Evolutionary conservation across 306 rosid genomes (phyloP), one percentile per base, ranked within the genome.

Genomic region (Senna tora): DNA sequence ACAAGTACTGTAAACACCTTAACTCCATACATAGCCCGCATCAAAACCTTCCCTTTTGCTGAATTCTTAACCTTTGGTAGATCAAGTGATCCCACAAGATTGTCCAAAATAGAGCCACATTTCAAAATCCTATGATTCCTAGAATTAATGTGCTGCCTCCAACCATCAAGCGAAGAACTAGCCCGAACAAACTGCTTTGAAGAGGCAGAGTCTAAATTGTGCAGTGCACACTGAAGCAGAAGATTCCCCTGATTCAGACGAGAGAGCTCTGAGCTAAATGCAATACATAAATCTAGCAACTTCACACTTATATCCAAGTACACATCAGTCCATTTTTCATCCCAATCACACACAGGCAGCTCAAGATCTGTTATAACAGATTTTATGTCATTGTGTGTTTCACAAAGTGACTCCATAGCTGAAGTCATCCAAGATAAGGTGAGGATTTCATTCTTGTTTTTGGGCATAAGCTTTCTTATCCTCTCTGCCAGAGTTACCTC

Each of bases 21-120:
- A 51, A 88, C 87, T 54, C 96, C 96, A 52, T 90, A 90, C 91
- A 92, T 73, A 14, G 90, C 96, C 55, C 82, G 92, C 88, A 90
- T 88, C 81, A 92, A 75, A 75, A 86, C 81, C 80, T 92, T 90
- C 49, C 96, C 98, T 81, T 85, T 90, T 7, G 89, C 85, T 19
- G 95, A 90, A 75, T 90, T 90, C 76, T 92, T 92, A 17, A 85
- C 92, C 84, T 92, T 92, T 0, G 95, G 95, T 54, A 81, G 90
- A 81, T 88, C 92, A 65, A 90, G 81, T 25, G 96, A 85, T 47
- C 71, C 77, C 67, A 67, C 84, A 33, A 92, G 87, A 70, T 76
- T 42, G 74, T 86, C 89, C 45, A 92, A 78, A 60, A 90, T 83
- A 54, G 85, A 50, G 77, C 73, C 39, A 50, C 86, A 80, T 71